Base-by-base conservation (phyloP, 129 eudicot species). In the Saussurea involucrata region DNA sequence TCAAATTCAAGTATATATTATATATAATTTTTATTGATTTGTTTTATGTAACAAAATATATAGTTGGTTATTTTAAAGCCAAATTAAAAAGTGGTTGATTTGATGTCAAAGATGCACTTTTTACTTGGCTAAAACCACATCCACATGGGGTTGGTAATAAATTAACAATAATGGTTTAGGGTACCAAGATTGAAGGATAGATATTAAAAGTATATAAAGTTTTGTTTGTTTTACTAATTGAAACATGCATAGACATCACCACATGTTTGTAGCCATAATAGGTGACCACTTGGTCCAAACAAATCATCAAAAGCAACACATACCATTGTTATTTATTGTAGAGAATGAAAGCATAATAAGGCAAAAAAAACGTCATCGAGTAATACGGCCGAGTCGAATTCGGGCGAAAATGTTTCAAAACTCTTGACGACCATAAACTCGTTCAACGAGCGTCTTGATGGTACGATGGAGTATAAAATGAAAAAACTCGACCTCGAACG, bases 241-340 rank as follows among this genome's bases (percentile, higher is more conserved):
- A 74, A 65, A 72, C 74, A 42, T 72, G 66, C 74, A 42, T 72
- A 25, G 84, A 85, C 83, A 72, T 82, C 74, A 70, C 63, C 89
- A 88, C 87, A 80, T 80, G 85, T 68, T 69, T 80, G 78, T 82
- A 73, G 75, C 63, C 81, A 69, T 76, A 68, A 72, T 22, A 69
- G 78, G 84, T 75, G 83, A 72, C 85, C 86, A 69, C 82, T 78
- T 78, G 72, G 75, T 81, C 85, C 81, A 42, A 60, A 83, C 83
- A 78, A 81, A 70, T 79, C 86, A 71, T 75, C 78, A 82, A 87
- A 87, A 76, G 87, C 83, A 88, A 75, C 73, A 81, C 68, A 81
- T 53, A 81, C 64, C 78, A 82, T 58, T 76, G 76, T 64, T 27
- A 27, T 27, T 27, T 27, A 27, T 27, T 27, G 29, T 27, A 27